phyloP scores from a whole-genome alignment of 2,329 filamentous ascomycete species.

The Xylaria sp. region DNA sequence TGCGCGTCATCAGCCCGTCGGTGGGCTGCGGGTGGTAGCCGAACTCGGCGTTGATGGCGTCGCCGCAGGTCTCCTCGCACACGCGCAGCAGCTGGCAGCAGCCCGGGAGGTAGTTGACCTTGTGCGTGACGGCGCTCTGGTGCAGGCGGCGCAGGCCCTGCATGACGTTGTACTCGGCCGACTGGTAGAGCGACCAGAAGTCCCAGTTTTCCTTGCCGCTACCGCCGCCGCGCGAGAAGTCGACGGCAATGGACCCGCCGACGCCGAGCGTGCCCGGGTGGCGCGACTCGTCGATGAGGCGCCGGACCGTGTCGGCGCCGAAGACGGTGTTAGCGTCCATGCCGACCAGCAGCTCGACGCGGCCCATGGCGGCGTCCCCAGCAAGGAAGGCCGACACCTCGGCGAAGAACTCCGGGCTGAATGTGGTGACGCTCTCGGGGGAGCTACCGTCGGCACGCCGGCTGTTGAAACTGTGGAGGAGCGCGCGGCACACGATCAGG shows the following conservation, averaged over 20 bases:
- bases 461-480: slow-evolving; percentile 51
- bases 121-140: slow-evolving; percentile 52
- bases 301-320: slow-evolving; percentile 46
- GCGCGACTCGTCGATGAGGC: slow-evolving; percentile 48
- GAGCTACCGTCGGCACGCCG: slow-evolving; percentile 46
- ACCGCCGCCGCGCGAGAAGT: slow-evolving; percentile 46
- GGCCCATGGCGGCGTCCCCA: slow-evolving; percentile 41
- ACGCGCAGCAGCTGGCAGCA: slow-evolving; percentile 55
- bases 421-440: too few species aligned
- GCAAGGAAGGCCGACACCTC: slow-evolving; percentile 44
- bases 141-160: slow-evolving; percentile 52
- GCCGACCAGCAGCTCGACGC: slow-evolving; percentile 47
- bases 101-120: slow-evolving; percentile 52
- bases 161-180: slow-evolving; percentile 51
- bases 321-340: slow-evolving; percentile 55
- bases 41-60: slow-evolving; percentile 49
- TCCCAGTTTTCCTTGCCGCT: too few species aligned
- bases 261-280: slow-evolving; percentile 49
- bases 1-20: slow-evolving; percentile 51
- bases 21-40: slow-evolving; percentile 53
- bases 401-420: slow-evolving; percentile 48
- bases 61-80: slow-evolving; percentile 52
- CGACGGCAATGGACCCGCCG: slow-evolving; percentile 52
- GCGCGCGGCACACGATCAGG: slow-evolving; percentile 51
- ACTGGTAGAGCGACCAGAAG: slow-evolving; percentile 51